These are phyloP conservation scores for Lactuca sativa DNA, from an alignment of 129 eudicot genomes.

Conservation along the genomic window DNA sequence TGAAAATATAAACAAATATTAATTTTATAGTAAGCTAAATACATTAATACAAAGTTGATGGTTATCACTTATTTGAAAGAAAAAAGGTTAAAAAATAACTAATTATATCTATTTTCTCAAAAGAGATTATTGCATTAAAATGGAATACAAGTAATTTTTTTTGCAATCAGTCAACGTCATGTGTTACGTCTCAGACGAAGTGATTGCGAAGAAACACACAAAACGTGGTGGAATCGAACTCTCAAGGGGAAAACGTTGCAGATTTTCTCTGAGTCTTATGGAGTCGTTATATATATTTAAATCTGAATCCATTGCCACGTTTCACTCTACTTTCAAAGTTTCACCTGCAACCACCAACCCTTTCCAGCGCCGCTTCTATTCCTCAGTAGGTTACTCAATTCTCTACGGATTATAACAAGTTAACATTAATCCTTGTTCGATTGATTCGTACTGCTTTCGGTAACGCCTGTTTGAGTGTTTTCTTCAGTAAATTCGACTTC, in stretches of 20 bases:
- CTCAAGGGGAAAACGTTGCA: not conserved
- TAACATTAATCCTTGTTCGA: not conserved
- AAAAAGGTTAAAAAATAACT: no score
- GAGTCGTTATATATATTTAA: not conserved
- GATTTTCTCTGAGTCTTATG: conserved; percentile 2
- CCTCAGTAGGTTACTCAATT: not conserved
- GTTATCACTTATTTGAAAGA: no score
- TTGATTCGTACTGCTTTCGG: not conserved
- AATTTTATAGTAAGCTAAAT: no score
- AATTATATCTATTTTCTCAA: no score
- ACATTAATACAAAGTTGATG: no score
- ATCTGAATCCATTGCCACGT: conserved; percentile 17
- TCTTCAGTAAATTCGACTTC: conserved; percentile 3
- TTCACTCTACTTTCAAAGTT: conserved; percentile 2
- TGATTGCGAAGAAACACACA: not conserved
- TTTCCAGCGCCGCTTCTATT: conserved; percentile 20
- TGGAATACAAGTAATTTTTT: no score
- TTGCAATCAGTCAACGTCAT: conserved; percentile 22
- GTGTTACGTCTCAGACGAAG: conserved; percentile 15
- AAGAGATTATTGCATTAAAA: no score
- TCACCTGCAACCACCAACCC: conserved; percentile 17
- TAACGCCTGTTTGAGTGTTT: not conserved
- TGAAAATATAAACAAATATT: no score
- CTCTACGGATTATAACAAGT: not conserved
- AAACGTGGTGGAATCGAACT: conserved; percentile 22